Evolutionary conservation across 441 rosid genomes (phyloP).

Genomic region (Gossypium lobatum): DNA sequence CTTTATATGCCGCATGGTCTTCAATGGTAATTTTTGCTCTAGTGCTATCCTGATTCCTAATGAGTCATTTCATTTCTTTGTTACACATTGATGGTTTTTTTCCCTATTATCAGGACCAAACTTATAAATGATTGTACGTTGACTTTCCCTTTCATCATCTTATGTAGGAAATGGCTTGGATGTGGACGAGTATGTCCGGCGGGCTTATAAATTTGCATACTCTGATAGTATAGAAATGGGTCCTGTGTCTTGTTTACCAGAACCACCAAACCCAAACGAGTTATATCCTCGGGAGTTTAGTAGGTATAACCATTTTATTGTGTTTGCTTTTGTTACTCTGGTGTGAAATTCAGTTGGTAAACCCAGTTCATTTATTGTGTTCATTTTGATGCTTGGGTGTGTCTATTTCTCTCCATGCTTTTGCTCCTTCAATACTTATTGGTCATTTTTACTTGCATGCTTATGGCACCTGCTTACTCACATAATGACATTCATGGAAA

Average conservation of each 20-base stretch:
- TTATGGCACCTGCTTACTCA: neutral
- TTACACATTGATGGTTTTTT: slow-evolving; percentile 11
- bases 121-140: slow-evolving; percentile 7
- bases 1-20: slow-evolving; percentile 95
- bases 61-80: slow-evolving; percentile 18
- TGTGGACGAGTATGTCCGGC: slow-evolving; percentile 98
- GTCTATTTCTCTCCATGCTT: neutral
- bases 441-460: slow-evolving; percentile 1
- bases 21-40: slow-evolving; percentile 69
- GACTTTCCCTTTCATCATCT: slow-evolving; percentile 17
- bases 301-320: slow-evolving; percentile 40
- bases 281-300: slow-evolving; percentile 96
- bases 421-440: slow-evolving; percentile 7
- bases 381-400: neutral
- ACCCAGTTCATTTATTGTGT: slow-evolving; percentile 16
- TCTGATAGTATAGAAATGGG: slow-evolving; percentile 97
- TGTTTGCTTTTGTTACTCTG: slow-evolving; percentile 12
- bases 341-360: slow-evolving; percentile 62
- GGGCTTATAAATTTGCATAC: slow-evolving; percentile 97
- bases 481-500: slow-evolving; percentile 1
- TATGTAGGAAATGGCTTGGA: slow-evolving; percentile 91
- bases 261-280: slow-evolving; percentile 94
- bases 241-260: slow-evolving; percentile 87
- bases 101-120: neutral
- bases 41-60: slow-evolving; percentile 7